Conservation (phyloP, 352 stramenopile species). For the Globisporangium spinosum region DNA sequence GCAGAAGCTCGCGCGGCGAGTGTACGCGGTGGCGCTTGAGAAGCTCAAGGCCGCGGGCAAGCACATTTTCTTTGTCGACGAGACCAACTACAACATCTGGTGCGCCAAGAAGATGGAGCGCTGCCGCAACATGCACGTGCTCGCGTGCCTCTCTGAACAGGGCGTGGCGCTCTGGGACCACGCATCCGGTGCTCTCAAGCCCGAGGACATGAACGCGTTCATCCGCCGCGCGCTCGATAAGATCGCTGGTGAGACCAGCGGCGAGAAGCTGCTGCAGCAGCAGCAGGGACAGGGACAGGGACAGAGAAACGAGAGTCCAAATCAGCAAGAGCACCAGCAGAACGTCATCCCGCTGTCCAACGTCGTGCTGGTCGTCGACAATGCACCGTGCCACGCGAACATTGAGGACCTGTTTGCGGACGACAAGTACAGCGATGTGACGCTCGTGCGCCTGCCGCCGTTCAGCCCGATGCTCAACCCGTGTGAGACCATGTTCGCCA, state of each 20-base stretch:
- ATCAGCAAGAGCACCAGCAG: background rate
- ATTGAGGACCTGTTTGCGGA: conserved; percentile 3
- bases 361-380: conserved; percentile 18
- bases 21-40: conserved; percentile 5
- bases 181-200: conserved; percentile 4
- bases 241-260: conserved; percentile 1
- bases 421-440: conserved; percentile 7
- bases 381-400: conserved; percentile 3
- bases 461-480: conserved; percentile 12
- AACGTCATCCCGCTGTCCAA: background rate
- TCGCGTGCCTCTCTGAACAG: conserved; percentile 16
- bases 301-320: background rate
- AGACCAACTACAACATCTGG: conserved; percentile 25
- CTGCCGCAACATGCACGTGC: conserved; percentile 20
- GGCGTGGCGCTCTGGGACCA: conserved; percentile 17
- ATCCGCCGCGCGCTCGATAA: conserved; percentile 13
- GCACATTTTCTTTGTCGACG: conserved; percentile 17
- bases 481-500: conserved; percentile 13
- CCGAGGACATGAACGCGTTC: conserved; percentile 12
- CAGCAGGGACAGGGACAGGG: background rate
- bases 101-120: conserved; percentile 20
- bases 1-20: conserved; percentile 5
- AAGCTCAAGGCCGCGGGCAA: conserved; percentile 5
- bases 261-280: background rate
- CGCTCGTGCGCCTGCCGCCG: conserved; percentile 9